Evolutionary conservation across 441 rosid species (phyloP).

Genomic region (Isatis lusitanica): DNA sequence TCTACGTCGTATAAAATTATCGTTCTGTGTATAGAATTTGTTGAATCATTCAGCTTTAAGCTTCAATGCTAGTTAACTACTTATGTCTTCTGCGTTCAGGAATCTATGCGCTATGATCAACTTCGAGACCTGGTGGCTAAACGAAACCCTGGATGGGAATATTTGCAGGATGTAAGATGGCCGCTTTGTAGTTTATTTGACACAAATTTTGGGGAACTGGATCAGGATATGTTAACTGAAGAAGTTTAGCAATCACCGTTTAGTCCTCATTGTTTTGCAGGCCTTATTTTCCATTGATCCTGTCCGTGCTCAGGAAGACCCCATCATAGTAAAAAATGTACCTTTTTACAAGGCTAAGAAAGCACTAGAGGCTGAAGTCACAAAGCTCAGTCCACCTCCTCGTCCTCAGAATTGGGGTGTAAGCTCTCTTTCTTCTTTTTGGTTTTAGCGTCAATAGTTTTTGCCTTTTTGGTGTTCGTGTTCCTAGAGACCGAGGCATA

Average conservation of each 20-base stretch:
- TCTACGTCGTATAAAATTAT: neutral
- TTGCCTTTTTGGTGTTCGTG: neutral
- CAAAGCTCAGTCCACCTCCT: slow-evolving; percentile 72
- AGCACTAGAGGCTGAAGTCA: slow-evolving; percentile 73
- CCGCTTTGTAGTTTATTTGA: neutral
- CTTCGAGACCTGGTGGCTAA: slow-evolving; percentile 78
- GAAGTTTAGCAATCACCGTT: slow-evolving; percentile 3
- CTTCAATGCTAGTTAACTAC: slow-evolving; percentile 3
- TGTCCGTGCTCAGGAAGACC: slow-evolving; percentile 78
- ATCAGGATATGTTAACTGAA: neutral
- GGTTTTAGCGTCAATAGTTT: neutral
- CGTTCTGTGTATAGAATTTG: neutral
- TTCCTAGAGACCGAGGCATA: neutral
- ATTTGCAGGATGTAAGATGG: slow-evolving; percentile 76
- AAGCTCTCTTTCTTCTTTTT: slow-evolving; percentile 36
- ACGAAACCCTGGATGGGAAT: slow-evolving; percentile 89
- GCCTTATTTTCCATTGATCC: slow-evolving; percentile 82
- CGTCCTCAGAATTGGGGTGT: slow-evolving; percentile 94
- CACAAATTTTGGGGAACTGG: neutral
- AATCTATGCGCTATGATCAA: slow-evolving; percentile 86
- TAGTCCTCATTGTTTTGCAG: slow-evolving; percentile 43
- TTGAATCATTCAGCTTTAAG: neutral
- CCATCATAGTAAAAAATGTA: slow-evolving; percentile 70
- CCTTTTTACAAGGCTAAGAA: slow-evolving; percentile 85
- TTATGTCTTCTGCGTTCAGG: slow-evolving; percentile 43